Evolutionary conservation across 2,329 filamentous ascomycete species (phyloP).

Genomic region (Tolypocladium capitatum): DNA sequence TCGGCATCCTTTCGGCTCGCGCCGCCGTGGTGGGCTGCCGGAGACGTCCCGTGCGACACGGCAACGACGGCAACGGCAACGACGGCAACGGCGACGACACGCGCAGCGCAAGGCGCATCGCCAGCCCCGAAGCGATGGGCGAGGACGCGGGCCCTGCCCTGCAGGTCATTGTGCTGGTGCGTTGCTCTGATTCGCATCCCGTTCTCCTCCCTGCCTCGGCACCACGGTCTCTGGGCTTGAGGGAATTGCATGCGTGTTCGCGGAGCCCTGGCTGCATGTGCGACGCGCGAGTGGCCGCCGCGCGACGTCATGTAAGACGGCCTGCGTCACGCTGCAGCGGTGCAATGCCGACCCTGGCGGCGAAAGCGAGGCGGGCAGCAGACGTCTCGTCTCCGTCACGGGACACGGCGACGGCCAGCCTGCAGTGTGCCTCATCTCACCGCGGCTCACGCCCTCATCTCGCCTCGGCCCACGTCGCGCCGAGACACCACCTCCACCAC

Average conservation of each 20-base stretch:
- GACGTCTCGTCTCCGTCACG: neutral
- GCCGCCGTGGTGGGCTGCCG: neutral
- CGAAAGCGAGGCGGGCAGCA: neutral
- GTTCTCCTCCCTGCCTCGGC: neutral
- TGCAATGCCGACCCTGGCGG: no score
- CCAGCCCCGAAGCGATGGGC: slow-evolving; percentile 9
- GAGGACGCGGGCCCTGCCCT: slow-evolving; percentile 34
- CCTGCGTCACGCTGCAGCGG: neutral
- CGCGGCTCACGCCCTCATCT: no score
- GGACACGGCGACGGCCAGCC: no score
- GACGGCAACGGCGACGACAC: no score
- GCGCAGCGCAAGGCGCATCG: no score
- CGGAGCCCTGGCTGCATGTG: neutral
- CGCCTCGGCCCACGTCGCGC: no score
- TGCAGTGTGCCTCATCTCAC: no score
- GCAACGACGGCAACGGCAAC: neutral
- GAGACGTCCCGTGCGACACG: neutral
- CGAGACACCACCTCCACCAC: no score
- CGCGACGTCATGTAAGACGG: neutral
- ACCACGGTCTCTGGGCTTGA: no score
- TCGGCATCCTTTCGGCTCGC: neutral
- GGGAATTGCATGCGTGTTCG: neutral
- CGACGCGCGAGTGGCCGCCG: no score
- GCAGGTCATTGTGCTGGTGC: slow-evolving; percentile 64
- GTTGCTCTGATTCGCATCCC: slow-evolving; percentile 18